These are phyloP conservation scores for Carex scoparia DNA, from an alignment of 176 grass and related monocot genomes.

Conservation along the genomic window DNA sequence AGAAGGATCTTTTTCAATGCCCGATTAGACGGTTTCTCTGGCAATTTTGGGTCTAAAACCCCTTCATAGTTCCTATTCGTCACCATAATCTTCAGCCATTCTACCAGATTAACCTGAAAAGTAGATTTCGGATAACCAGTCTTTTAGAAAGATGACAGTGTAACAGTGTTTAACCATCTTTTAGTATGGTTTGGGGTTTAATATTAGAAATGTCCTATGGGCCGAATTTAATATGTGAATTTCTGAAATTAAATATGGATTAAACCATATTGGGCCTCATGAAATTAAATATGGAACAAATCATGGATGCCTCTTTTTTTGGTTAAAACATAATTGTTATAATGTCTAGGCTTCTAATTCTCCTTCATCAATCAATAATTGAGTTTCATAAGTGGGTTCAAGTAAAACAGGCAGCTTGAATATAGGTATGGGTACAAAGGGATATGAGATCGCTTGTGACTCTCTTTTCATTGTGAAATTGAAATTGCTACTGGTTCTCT, in stretches of 20 bases:
- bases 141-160: neutral
- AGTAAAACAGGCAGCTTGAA: neutral
- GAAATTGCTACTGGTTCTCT: neutral
- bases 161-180: neutral
- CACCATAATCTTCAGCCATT: conserved; percentile 95
- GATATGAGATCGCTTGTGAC: neutral
- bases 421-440: neutral
- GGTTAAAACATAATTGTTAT: neutral
- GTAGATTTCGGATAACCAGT: neutral
- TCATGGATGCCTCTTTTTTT: neutral
- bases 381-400: neutral
- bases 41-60: conserved; percentile 69
- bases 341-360: neutral
- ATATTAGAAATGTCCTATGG: too few relatives aligned
- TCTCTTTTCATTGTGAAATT: neutral
- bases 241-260: too few relatives aligned
- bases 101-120: conserved; percentile 79
- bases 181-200: neutral
- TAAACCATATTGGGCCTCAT: too few relatives aligned
- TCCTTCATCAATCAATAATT: neutral
- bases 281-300: too few relatives aligned
- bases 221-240: too few relatives aligned
- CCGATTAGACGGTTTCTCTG: conserved; percentile 68
- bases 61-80: conserved; percentile 69
- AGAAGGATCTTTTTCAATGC: conserved; percentile 80